Percentiles rank a stretch among this genome's conserved stretches.
Conservation (phyloP, 2,329 filamentous ascomycete genomes). For the Ophiocordyceps robertsii region DNA sequence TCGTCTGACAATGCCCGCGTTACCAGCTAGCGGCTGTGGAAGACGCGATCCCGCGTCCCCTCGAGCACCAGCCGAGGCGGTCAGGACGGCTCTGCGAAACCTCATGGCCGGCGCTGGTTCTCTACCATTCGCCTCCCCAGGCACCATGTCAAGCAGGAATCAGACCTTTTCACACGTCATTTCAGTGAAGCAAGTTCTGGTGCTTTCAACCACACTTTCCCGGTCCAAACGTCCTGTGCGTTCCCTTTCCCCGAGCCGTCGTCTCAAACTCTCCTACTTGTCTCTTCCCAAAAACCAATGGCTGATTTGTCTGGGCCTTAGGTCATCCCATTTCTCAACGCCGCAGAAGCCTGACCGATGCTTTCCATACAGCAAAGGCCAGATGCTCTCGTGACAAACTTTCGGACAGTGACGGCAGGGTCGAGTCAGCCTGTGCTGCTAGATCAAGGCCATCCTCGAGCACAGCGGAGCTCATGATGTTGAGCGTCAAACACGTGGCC, state of each 20-base stretch:
- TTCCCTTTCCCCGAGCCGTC: background rate
- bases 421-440: background rate
- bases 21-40: constrained; percentile 15
- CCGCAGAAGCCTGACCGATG: constrained; percentile 15
- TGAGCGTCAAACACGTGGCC: background rate
- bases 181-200: background rate
- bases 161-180: background rate
- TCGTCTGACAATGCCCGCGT: constrained; percentile 3
- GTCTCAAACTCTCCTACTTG: background rate
- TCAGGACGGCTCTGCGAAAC: constrained; percentile 1
- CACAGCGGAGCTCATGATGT: constrained; percentile 1
- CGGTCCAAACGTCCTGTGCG: background rate
- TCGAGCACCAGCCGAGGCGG: constrained; percentile 1
- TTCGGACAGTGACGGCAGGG: constrained; percentile 2
- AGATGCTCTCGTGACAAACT: constrained; percentile 13
- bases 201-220: background rate
- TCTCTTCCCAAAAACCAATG: too few relatives aligned
- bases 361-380: constrained; percentile 14
- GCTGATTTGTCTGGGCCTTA: background rate
- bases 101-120: constrained; percentile 7
- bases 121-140: constrained; percentile 6
- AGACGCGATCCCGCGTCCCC: constrained; percentile 7
- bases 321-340: constrained; percentile 4
- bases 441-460: background rate
- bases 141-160: background rate